Conservation (phyloP, 257 asterid species). For the Solanum phureja region DNA sequence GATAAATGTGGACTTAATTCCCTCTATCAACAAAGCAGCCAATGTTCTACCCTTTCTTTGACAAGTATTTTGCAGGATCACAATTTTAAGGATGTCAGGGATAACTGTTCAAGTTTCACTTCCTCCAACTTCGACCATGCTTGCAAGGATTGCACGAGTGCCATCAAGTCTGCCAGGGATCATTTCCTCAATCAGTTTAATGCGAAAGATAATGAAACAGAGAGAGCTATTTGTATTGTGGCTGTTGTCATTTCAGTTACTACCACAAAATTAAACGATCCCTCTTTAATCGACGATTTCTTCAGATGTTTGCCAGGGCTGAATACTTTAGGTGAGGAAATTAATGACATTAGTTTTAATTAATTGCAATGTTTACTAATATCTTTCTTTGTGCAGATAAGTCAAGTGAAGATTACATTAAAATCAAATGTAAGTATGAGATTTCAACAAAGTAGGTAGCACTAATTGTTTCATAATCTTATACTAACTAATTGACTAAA, state of each 20-base stretch:
- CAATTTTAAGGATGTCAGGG: conserved; percentile 5
- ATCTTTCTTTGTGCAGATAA: conserved; percentile 26
- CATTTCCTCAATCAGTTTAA: not conserved
- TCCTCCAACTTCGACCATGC: conserved; percentile 28
- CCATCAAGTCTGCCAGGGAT: conserved; percentile 19
- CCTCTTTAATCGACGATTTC: conserved; percentile 25
- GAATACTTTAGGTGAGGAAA: conserved; percentile 28
- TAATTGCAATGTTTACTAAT: not conserved
- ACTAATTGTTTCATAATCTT: not conserved
- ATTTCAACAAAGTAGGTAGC: not conserved
- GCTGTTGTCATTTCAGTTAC: conserved; percentile 36
- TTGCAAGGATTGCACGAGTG: conserved; percentile 32
- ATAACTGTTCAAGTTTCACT: conserved; percentile 29
- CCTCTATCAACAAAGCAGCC: conserved; percentile 25
- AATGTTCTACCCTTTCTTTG: conserved; percentile 30
- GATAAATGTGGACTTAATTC: conserved; percentile 34
- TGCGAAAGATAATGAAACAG: conserved; percentile 7
- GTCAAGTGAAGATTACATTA: conserved; percentile 28
- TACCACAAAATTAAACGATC: conserved; percentile 19
- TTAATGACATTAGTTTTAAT: not conserved
- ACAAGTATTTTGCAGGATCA: not conserved
- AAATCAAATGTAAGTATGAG: conserved; percentile 37
- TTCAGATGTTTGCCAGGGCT: conserved; percentile 53
- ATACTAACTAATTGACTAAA: not conserved
- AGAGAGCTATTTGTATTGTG: conserved; percentile 35